Evolutionary conservation across 352 stramenopile species (phyloP).

Genomic region (Phytopythium ostracodes): DNA sequence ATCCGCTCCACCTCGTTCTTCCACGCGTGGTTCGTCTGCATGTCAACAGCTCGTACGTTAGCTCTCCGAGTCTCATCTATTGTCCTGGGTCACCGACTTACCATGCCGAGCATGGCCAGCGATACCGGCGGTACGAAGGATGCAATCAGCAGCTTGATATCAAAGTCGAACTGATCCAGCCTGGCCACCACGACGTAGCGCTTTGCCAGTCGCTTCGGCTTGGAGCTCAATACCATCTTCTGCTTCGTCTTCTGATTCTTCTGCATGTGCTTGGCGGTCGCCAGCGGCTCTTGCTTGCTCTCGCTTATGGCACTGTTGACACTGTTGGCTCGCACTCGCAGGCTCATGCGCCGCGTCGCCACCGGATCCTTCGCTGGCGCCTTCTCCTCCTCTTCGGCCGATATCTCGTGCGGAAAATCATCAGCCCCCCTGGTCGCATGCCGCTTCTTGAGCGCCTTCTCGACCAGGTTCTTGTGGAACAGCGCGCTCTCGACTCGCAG

Average conservation of each 20-base stretch:
- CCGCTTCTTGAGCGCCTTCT: slow-evolving; percentile 43
- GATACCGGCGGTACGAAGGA: slow-evolving; percentile 36
- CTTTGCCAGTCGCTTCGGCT: not conserved
- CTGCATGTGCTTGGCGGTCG: not conserved
- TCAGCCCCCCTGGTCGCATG: not conserved
- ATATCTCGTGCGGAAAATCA: too few species aligned
- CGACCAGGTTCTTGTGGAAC: slow-evolving; percentile 59
- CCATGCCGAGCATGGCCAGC: slow-evolving; percentile 56
- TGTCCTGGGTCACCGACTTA: slow-evolving; percentile 14
- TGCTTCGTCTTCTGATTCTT: slow-evolving; percentile 4
- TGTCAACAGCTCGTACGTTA: slow-evolving; percentile 5
- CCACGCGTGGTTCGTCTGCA: slow-evolving; percentile 47
- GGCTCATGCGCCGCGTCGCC: not conserved
- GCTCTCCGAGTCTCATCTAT: not conserved
- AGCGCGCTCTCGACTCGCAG: slow-evolving; percentile 60
- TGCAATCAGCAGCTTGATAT: slow-evolving; percentile 43
- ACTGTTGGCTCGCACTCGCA: not conserved
- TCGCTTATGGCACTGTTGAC: not conserved
- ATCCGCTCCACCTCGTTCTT: slow-evolving; percentile 42
- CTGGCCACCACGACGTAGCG: slow-evolving; percentile 31
- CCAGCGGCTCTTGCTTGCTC: not conserved
- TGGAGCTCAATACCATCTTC: not conserved
- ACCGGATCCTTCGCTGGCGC: not conserved
- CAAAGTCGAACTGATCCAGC: slow-evolving; percentile 43
- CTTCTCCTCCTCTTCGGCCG: not conserved